Base-by-base conservation (phyloP, 257 asterid genomes). In the Penstemon davidsonii region DNA sequence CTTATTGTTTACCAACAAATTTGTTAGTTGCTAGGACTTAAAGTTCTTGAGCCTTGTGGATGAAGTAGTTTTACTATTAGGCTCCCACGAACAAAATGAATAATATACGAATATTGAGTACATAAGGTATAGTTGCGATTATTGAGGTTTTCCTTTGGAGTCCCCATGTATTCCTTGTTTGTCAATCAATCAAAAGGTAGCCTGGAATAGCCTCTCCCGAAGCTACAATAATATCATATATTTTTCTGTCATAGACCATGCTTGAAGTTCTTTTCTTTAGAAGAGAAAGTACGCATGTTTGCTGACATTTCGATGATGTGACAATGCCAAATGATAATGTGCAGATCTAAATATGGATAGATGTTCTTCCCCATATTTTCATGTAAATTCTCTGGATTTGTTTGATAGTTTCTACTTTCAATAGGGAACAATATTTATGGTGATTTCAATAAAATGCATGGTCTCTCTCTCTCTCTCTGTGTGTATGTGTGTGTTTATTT, bases 381-480 rank as follows among this genome's bases (percentile, higher is more conserved):
- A 39, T 55, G 42, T 36, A 11, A 18, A 25, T 42, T 41, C 19
- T 46, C 55, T 25, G 18, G 36, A 58, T 6, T 50, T 7, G 1
- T 18, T 54, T 66, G 11, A 53, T 6, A 5, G 58, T n/a, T 7
- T 5, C 6, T 9, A 13, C 12, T 8, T 19, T 18, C 38, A 55
- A 19, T 55, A 3, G 42, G 55, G 7, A 8, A 15, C 40, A 43
- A 7, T 19, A 66, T 39, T 41, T 4, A 6, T 55, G 72, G 45
- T 33, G 72, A 5, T 36, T 43, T 37, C 10, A 12, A 7, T n/a
- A 41, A 6, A 47, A 56, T 39, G 77, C 78, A 64, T 73, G 79
- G 67, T 78, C 33, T 82, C 70, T 78, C 80, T 43, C 74, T 71
- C 41, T 58, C 49, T 46, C 45, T 64, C 25, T 65, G 33, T 25